A percentile compares a stretch with the other conserved stretches of the same genome.
These are phyloP conservation scores for Musa itinerans DNA, from an alignment of 176 grass and related monocot species.

Conservation along the genomic window DNA sequence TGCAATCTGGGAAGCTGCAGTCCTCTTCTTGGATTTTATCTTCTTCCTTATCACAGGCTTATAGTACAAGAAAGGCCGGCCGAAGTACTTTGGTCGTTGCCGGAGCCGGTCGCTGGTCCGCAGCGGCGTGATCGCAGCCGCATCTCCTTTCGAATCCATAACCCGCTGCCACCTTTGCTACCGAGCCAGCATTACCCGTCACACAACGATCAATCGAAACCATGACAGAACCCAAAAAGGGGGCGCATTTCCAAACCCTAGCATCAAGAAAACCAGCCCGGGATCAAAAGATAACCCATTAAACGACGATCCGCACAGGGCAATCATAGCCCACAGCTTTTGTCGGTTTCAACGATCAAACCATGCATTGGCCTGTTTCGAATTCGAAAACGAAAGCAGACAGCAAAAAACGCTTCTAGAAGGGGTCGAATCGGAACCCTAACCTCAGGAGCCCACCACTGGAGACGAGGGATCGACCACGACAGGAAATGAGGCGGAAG, in stretches of 20 bases:
- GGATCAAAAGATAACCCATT: background rate
- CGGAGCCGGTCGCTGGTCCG: conserved; percentile 73
- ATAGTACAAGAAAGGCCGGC: conserved; percentile 54
- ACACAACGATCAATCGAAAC: background rate
- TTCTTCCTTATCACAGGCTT: conserved; percentile 71
- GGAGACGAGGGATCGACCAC: background rate
- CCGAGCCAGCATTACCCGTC: conserved; percentile 4
- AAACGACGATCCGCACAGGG: background rate
- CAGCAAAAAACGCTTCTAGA: background rate
- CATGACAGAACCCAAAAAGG: background rate
- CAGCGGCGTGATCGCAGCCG: conserved; percentile 25
- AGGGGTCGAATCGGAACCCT: background rate
- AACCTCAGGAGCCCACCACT: conserved; percentile 9
- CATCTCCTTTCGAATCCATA: conserved; percentile 25
- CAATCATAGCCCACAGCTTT: background rate
- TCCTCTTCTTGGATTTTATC: conserved; percentile 80
- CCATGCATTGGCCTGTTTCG: background rate
- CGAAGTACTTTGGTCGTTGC: conserved; percentile 55
- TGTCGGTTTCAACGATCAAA: background rate
- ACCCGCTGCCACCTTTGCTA: background rate
- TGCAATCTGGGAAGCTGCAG: conserved; percentile 76
- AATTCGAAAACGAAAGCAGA: conserved; percentile 5
- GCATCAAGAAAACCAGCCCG: background rate
- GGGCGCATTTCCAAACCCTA: conserved; percentile 17
- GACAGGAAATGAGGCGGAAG: background rate